Conservation (phyloP, 768 basidiomycete genomes). For the Trametes maxima region DNA sequence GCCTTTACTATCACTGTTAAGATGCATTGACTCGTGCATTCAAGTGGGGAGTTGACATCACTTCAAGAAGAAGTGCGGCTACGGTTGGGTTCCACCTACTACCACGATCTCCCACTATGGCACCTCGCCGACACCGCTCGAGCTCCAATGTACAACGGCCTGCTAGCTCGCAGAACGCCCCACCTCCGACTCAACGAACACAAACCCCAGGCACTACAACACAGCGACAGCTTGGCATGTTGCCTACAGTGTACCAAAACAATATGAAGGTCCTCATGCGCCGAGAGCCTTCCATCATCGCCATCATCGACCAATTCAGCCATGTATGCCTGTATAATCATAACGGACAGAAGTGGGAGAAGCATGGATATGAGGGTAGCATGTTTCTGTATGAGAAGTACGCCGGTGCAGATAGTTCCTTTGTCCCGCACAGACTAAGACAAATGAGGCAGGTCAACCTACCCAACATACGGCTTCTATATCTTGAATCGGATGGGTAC, state of each 20-base stretch:
- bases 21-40: no score
- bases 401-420: conserved; percentile 27
- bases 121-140: conserved; percentile 31
- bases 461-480: conserved; percentile 84
- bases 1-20: no score
- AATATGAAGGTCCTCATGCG: conserved; percentile 82
- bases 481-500: conserved; percentile 81
- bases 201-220: conserved; percentile 21
- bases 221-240: conserved; percentile 25
- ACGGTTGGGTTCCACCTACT: neutral
- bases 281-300: conserved; percentile 76
- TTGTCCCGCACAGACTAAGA: neutral
- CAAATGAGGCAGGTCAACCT: conserved; percentile 53
- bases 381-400: conserved; percentile 90
- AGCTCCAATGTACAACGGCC: conserved; percentile 25
- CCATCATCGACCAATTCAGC: conserved; percentile 86
- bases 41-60: neutral
- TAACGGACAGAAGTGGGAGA: conserved; percentile 77
- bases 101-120: conserved; percentile 21
- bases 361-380: conserved; percentile 83
- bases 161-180: conserved; percentile 7
- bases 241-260: conserved; percentile 52
- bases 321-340: conserved; percentile 84
- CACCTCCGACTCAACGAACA: conserved; percentile 18
- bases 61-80: neutral